Evolutionary conservation across 2,329 filamentous ascomycete genomes (phyloP), one percentile per base, ranked within the genome.

Genomic region (Talaromyces verruculosus): DNA sequence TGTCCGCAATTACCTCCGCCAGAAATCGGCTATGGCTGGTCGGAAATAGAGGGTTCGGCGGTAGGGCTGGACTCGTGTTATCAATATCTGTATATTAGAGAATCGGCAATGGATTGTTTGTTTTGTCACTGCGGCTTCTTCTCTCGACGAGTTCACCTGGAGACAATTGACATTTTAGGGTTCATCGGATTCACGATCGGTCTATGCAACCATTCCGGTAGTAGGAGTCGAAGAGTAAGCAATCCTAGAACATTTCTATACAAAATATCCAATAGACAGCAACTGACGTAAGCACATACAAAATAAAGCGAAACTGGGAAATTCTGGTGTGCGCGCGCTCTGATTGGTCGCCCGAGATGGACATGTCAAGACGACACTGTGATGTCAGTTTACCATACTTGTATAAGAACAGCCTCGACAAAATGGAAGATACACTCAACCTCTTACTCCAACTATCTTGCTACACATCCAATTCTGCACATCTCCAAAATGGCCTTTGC

Each of bases 1-100:
- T 73, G 92, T 96, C 66, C 81, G 84, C 72, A 84, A 86, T 70
- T 93, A 89, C 75, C 78, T 87, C 72, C 82, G 84, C 74, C 78
- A 84, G 72, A 84, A 84, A 73, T 78, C 80, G 65, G 81, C 78
- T 51, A 70, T 84, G 69, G 77, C 76, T 66, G 75, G 76, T 53
- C 68, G 67, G 45, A 22, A 61, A 63, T 66, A 66, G 49, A 39
- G 22, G 11, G 15, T 60, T 2, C 17, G 28, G n/a, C 35, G 35
- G 3, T 8, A 57, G 53, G n/a, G 33, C 5, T 37, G 17, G 22
- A 0, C 33, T 37, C 19, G 37, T 59, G 57, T 28, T 19, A 43
- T 60, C 37, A 30, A 60, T 45, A 30, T 45, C 13, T 60, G 57
- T 60, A 60, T 33, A 60, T 30, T 60, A 60, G 57, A 58, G 33